Conservation (phyloP, 768 basidiomycete genomes). For the Piloderma croceum region DNA sequence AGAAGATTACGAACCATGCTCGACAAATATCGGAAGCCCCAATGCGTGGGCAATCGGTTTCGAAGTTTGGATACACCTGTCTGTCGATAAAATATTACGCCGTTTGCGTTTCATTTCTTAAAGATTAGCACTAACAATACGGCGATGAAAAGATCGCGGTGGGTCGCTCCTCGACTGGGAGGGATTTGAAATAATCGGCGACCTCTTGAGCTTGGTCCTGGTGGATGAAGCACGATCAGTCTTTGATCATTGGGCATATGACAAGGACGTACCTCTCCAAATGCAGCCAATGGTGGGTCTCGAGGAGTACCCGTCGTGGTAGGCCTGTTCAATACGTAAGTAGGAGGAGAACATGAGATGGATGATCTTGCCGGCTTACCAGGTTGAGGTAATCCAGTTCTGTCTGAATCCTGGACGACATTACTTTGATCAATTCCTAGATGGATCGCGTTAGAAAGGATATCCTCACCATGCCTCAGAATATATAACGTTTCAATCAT, state of each 20-base stretch:
- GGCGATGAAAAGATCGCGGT: slow-evolving; percentile 82
- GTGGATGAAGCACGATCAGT: slow-evolving; percentile 1
- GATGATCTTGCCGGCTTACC: slow-evolving; percentile 39
- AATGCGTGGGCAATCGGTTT: slow-evolving; percentile 58
- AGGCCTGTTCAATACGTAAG: slow-evolving; percentile 38
- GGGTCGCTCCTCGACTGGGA: slow-evolving; percentile 63
- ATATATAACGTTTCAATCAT: slow-evolving; percentile 66
- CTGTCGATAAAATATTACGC: slow-evolving; percentile 29
- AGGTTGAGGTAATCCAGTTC: slow-evolving; percentile 64
- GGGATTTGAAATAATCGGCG: slow-evolving; percentile 53
- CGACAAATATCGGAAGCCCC: slow-evolving; percentile 67
- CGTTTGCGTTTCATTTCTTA: not conserved
- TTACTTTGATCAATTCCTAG: slow-evolving; percentile 6
- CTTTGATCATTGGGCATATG: not conserved
- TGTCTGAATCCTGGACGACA: slow-evolving; percentile 56
- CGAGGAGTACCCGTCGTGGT: slow-evolving; percentile 61
- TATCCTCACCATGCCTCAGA: slow-evolving; percentile 53
- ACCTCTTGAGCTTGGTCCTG: slow-evolving; percentile 73
- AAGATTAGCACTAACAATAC: slow-evolving; percentile 50
- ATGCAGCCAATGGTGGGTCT: slow-evolving; percentile 69
- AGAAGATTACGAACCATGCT: slow-evolving; percentile 53
- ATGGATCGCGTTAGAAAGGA: not conserved
- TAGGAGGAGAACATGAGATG: not conserved
- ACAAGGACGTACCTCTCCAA: slow-evolving; percentile 49
- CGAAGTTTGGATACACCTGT: slow-evolving; percentile 84